These are phyloP conservation scores for Glomus cerebriforme DNA, from an alignment of 192 early-diverging fungal genomes.

Conservation along the genomic window DNA sequence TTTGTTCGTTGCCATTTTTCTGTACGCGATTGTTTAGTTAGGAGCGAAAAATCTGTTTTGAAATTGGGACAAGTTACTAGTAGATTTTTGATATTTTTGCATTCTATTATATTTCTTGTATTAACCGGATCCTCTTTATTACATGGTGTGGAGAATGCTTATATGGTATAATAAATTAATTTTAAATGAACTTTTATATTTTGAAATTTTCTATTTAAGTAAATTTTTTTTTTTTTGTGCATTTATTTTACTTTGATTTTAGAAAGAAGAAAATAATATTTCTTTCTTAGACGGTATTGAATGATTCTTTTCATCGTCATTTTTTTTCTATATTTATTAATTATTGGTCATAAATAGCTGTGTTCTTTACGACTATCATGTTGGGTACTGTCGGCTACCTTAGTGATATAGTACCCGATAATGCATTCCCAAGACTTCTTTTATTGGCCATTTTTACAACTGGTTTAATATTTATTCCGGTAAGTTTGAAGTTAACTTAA, in stretches of 20 bases:
- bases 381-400: slow-evolving; percentile 34
- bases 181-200: background rate
- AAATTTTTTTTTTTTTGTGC: background rate
- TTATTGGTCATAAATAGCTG: slow-evolving; percentile 1
- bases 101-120: slow-evolving; percentile 24
- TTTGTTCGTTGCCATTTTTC: slow-evolving; percentile 32
- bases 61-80: slow-evolving; percentile 30
- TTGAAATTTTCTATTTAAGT: background rate
- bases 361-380: slow-evolving; percentile 35
- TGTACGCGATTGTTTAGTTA: slow-evolving; percentile 28
- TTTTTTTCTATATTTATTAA: slow-evolving; percentile 10
- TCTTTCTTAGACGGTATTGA: slow-evolving; percentile 29
- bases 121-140: slow-evolving; percentile 30
- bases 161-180: slow-evolving; percentile 15
- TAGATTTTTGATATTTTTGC: slow-evolving; percentile 20
- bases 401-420: slow-evolving; percentile 32
- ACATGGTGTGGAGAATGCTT: slow-evolving; percentile 31
- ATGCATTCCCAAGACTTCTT: slow-evolving; percentile 26
- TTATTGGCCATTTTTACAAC: slow-evolving; percentile 24
- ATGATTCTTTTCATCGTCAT: background rate
- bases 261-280: background rate
- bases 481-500: background rate
- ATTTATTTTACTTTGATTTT: no score
- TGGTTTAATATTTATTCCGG: slow-evolving; percentile 33
- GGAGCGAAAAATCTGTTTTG: slow-evolving; percentile 31